Evolutionary conservation across 2,329 filamentous ascomycete species (phyloP).

Genomic region (Exophiala viscosa): DNA sequence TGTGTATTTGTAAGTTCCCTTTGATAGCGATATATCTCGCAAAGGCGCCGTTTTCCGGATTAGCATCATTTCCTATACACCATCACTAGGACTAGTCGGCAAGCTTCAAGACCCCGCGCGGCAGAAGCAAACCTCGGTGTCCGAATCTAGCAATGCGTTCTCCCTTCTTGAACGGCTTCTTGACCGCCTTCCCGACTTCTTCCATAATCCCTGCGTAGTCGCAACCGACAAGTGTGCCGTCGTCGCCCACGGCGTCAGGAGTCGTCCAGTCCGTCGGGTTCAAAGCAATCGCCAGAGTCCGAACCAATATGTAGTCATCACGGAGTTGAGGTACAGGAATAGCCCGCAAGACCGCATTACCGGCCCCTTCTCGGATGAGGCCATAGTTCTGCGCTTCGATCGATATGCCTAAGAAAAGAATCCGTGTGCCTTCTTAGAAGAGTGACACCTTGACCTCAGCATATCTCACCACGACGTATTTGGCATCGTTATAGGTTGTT

Average conservation of each 20-base stretch:
- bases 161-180: slow-evolving; percentile 46
- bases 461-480: no score
- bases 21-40: slow-evolving; percentile 53
- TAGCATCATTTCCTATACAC: slow-evolving; percentile 20
- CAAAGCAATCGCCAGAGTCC: slow-evolving; percentile 48
- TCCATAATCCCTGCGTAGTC: slow-evolving; percentile 53
- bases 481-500: no score
- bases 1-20: slow-evolving; percentile 45
- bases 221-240: slow-evolving; percentile 46
- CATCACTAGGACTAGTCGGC: background rate
- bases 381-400: slow-evolving; percentile 8
- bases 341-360: slow-evolving; percentile 9
- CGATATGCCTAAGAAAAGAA: no score
- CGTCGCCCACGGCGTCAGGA: slow-evolving; percentile 32
- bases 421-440: no score
- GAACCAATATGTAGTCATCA: slow-evolving; percentile 52
- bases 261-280: slow-evolving; percentile 58
- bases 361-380: slow-evolving; percentile 3
- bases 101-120: background rate
- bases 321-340: slow-evolving; percentile 40
- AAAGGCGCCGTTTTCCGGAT: slow-evolving; percentile 52
- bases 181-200: slow-evolving; percentile 48
- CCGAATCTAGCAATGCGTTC: slow-evolving; percentile 52
- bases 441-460: no score
- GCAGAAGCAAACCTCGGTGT: slow-evolving; percentile 41